phyloP scores from a whole-genome alignment of 1,139 yeast genomes.

The Kodamaea sp. region DNA sequence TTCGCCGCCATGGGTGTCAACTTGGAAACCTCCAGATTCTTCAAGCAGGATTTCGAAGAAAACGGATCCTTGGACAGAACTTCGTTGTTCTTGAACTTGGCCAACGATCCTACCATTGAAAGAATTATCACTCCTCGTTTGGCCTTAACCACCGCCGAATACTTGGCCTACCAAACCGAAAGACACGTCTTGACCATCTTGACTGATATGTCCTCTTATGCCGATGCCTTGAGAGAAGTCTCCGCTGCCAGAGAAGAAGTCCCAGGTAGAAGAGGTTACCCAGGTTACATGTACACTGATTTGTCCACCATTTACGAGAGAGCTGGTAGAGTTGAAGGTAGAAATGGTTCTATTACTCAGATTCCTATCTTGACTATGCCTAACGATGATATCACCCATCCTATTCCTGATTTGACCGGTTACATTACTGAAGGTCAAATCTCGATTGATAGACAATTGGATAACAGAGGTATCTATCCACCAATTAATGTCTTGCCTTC shows the following conservation, averaged over 20 bases:
- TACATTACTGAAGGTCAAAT: constrained; percentile 99
- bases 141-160: constrained; percentile 99
- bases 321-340: constrained; percentile 99
- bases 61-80: constrained; percentile 98
- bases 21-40: constrained; percentile 86
- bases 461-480: constrained; percentile 96
- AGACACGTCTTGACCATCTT: constrained; percentile 97
- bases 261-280: constrained; percentile 99
- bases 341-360: constrained; percentile 98
- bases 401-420: constrained; percentile 99
- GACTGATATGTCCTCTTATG: constrained; percentile 99
- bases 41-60: constrained; percentile 99
- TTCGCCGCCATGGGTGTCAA: constrained; percentile 99
- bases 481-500: constrained; percentile 98
- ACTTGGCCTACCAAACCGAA: constrained; percentile 97
- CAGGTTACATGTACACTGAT: constrained; percentile 99
- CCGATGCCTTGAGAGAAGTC: constrained; percentile 99
- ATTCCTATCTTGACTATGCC: constrained; percentile 99
- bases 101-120: constrained; percentile 99
- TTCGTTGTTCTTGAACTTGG: constrained; percentile 91
- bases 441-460: constrained; percentile 92
- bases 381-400: constrained; percentile 98
- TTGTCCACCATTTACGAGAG: constrained; percentile 98
- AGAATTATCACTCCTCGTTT: constrained; percentile 98
- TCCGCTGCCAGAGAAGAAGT: constrained; percentile 99